These are phyloP conservation scores for Nannochloris sp. DNA, from an alignment of 139 green algal species.

Conservation along the genomic window DNA sequence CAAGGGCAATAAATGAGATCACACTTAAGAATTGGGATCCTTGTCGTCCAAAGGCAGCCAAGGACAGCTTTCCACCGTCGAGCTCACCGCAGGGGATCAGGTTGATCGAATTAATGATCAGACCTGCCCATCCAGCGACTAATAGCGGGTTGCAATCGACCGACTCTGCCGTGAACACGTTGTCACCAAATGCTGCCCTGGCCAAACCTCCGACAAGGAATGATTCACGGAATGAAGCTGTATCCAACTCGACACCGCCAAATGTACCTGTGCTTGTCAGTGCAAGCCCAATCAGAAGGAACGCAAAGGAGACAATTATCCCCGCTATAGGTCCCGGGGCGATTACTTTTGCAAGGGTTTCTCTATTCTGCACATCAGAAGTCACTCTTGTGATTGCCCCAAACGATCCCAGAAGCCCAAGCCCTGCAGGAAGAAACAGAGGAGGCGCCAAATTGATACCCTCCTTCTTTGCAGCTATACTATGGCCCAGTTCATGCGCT, in stretches of 20 bases:
- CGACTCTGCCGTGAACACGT: slow-evolving; percentile 20
- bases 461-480: slow-evolving; percentile 35
- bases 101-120: slow-evolving; percentile 57
- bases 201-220: slow-evolving; percentile 35
- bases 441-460: slow-evolving; percentile 62
- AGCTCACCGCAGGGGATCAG: slow-evolving; percentile 59
- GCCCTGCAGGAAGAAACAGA: slow-evolving; percentile 63
- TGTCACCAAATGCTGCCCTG: slow-evolving; percentile 22
- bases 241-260: slow-evolving; percentile 47
- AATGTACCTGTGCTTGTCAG: slow-evolving; percentile 32
- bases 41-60: slow-evolving; percentile 32
- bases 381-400: slow-evolving; percentile 72
- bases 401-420: slow-evolving; percentile 68
- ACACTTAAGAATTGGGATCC: slow-evolving; percentile 34
- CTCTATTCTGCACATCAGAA: slow-evolving; percentile 29
- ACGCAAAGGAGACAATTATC: slow-evolving; percentile 17
- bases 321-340: slow-evolving; percentile 46
- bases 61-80: slow-evolving; percentile 58
- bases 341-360: slow-evolving; percentile 36
- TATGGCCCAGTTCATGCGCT: slow-evolving; percentile 57
- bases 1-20: slow-evolving; percentile 45
- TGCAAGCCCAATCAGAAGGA: slow-evolving; percentile 46
- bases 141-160: slow-evolving; percentile 48
- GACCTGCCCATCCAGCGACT: slow-evolving; percentile 64
- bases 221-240: slow-evolving; percentile 48